phyloP scores from a whole-genome alignment of 1,139 yeast genomes.

The Pichia sp. region DNA sequence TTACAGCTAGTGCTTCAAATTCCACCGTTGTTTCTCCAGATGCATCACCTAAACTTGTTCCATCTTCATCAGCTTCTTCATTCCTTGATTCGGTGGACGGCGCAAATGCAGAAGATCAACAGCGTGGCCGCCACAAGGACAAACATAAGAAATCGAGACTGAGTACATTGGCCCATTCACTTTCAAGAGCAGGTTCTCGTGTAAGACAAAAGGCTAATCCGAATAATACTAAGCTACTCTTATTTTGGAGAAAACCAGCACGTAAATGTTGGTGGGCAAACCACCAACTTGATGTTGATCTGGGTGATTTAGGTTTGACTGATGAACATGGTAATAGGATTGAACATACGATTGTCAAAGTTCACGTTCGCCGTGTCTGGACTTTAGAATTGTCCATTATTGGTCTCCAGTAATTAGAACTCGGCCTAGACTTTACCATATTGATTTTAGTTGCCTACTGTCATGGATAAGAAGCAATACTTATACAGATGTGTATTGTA shows the following conservation, averaged over 20 bases:
- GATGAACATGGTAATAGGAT: slow-evolving; percentile 15
- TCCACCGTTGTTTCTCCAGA: slow-evolving; percentile 23
- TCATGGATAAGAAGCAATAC: too few relatives aligned
- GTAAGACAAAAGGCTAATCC: slow-evolving; percentile 30
- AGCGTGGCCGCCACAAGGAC: slow-evolving; percentile 7
- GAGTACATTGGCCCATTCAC: slow-evolving; percentile 35
- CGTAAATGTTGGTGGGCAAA: slow-evolving; percentile 99
- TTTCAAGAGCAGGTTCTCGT: slow-evolving; percentile 43
- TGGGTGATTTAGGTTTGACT: slow-evolving; percentile 26
- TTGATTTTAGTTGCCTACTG: too few relatives aligned
- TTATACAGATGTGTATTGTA: too few relatives aligned
- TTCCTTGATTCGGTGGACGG: slow-evolving; percentile 21
- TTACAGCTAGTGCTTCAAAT: background rate
- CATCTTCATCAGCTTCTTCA: slow-evolving; percentile 26
- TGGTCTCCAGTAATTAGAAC: slow-evolving; percentile 36
- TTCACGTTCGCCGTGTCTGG: slow-evolving; percentile 79
- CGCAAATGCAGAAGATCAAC: slow-evolving; percentile 13
- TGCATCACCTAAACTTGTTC: slow-evolving; percentile 39
- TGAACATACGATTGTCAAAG: slow-evolving; percentile 32
- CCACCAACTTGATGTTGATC: slow-evolving; percentile 45
- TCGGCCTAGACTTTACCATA: background rate
- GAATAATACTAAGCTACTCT: slow-evolving; percentile 63
- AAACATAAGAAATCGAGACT: slow-evolving; percentile 22
- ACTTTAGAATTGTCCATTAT: slow-evolving; percentile 65
- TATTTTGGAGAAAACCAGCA: slow-evolving; percentile 98